Evolutionary conservation across 345 rosid genomes (phyloP).

Genomic region (Eucalyptus pumila): DNA sequence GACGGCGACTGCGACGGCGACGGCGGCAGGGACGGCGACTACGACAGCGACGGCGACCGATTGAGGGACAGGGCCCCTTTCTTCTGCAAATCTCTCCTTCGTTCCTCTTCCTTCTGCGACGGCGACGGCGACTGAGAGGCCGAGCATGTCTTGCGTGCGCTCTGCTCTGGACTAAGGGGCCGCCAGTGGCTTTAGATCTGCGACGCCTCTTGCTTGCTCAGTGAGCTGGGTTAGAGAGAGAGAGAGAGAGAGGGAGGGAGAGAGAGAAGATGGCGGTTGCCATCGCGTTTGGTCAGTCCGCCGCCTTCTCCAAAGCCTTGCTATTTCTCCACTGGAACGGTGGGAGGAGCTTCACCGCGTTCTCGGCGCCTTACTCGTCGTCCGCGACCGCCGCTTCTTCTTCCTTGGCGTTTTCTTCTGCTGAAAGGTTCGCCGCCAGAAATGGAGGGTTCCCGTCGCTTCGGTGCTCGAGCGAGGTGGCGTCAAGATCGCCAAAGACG

Average conservation of each 20-base stretch:
- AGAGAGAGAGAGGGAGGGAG: not conserved
- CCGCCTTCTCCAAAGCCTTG: not conserved
- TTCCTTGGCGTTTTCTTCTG: conserved; percentile 15
- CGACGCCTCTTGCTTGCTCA: too few relatives aligned
- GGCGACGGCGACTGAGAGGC: too few relatives aligned
- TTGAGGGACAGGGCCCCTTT: too few relatives aligned
- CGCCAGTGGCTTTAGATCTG: too few relatives aligned
- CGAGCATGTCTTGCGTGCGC: too few relatives aligned
- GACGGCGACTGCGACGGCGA: too few relatives aligned
- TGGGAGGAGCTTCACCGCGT: not conserved
- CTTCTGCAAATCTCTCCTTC: too few relatives aligned
- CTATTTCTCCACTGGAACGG: not conserved
- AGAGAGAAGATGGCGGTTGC: not conserved
- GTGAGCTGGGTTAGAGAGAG: too few relatives aligned
- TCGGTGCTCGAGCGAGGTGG: conserved; percentile 65
- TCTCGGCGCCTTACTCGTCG: conserved; percentile 15
- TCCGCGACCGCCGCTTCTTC: conserved; percentile 16
- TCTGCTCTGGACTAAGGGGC: too few relatives aligned
- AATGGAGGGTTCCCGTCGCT: conserved; percentile 37
- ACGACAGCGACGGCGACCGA: too few relatives aligned
- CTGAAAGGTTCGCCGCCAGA: conserved; percentile 21
- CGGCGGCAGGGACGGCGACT: too few relatives aligned
- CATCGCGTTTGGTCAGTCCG: not conserved
- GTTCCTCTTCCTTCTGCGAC: too few relatives aligned
- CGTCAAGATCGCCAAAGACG: conserved; percentile 55